These are phyloP conservation scores for Alternaria infectoria DNA, from an alignment of 2,329 filamentous ascomycete genomes.

Conservation along the genomic window DNA sequence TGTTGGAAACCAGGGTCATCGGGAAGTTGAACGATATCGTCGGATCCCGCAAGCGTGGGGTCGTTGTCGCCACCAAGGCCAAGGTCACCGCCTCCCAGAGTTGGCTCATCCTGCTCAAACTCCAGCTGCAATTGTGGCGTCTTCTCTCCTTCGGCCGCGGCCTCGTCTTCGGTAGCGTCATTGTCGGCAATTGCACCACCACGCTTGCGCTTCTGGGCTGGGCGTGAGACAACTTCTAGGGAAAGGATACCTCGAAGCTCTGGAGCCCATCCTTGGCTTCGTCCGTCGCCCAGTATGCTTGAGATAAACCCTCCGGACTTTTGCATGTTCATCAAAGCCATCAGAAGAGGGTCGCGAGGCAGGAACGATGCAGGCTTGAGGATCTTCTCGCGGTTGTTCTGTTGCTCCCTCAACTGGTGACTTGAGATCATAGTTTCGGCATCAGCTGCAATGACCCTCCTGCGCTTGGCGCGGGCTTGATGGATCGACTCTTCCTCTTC, in stretches of 20 bases:
- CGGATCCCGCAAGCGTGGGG: constrained; percentile 31
- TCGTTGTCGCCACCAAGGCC: constrained; percentile 51
- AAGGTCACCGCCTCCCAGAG: constrained; percentile 51
- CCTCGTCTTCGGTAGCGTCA: constrained; percentile 69
- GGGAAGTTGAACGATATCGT: constrained; percentile 38
- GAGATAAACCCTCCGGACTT: constrained; percentile 89
- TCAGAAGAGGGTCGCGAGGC: constrained; percentile 82
- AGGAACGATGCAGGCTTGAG: constrained; percentile 82
- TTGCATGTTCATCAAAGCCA: constrained; percentile 90
- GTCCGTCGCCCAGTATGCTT: constrained; percentile 81
- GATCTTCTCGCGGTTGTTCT: constrained; percentile 84
- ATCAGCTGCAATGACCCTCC: constrained; percentile 84
- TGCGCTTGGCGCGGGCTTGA: constrained; percentile 76
- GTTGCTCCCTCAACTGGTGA: constrained; percentile 82
- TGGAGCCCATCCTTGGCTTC: constrained; percentile 82
- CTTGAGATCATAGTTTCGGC: constrained; percentile 77
- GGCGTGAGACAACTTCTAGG: constrained; percentile 76
- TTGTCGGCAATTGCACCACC: constrained; percentile 86
- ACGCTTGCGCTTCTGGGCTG: constrained; percentile 90
- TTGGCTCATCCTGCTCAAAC: constrained; percentile 57
- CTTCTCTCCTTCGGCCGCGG: constrained; percentile 60
- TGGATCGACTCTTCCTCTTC: constrained; percentile 62
- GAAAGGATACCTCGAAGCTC: constrained; percentile 94
- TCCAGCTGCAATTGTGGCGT: constrained; percentile 73
- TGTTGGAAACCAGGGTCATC: constrained; percentile 33